Evolutionary conservation across 345 rosid genomes (phyloP).

Genomic region (Capsella bursapastoris): DNA sequence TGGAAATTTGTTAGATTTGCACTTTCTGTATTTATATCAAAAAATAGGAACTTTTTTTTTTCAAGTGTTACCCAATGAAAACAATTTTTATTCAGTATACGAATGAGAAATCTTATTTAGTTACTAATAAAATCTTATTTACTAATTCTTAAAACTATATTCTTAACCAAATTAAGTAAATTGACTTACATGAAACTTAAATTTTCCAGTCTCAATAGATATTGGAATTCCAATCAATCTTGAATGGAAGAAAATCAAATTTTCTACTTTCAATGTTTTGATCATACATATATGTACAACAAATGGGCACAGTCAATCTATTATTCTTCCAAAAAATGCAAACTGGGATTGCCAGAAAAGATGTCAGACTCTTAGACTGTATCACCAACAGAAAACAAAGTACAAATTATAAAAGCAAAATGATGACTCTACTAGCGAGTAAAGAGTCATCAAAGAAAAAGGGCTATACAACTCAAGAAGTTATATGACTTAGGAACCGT

Average conservation of each 20-base stretch:
- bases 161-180: neutral
- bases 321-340: too few relatives aligned
- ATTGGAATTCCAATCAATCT: neutral
- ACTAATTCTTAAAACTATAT: neutral
- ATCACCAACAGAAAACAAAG: slow-evolving; percentile 1
- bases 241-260: neutral
- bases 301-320: neutral
- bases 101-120: neutral
- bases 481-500: slow-evolving; percentile 18
- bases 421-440: neutral
- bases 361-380: neutral
- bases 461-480: slow-evolving; percentile 3
- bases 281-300: too few relatives aligned
- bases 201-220: neutral
- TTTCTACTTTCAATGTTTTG: neutral
- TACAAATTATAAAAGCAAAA: slow-evolving; percentile 7
- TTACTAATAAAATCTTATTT: neutral
- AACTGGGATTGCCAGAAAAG: too few relatives aligned
- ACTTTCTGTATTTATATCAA: neutral
- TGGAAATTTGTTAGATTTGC: neutral
- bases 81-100: neutral
- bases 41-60: neutral
- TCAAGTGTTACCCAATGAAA: neutral
- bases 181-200: neutral
- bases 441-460: slow-evolving; percentile 21